Conservation (phyloP, 495 filamentous ascomycete species). For the Neurospora sp. region DNA sequence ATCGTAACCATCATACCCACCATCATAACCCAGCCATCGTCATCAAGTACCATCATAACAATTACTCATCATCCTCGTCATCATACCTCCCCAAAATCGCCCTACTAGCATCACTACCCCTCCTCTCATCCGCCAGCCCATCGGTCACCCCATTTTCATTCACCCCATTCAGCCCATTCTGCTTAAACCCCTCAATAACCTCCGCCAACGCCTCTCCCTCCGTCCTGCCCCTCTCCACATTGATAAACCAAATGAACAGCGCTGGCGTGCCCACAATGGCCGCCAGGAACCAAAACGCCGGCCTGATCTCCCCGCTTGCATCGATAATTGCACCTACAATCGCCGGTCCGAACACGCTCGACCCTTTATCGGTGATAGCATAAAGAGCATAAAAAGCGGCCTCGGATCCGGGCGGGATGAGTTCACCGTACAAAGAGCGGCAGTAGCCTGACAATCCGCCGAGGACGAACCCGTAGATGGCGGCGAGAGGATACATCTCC, state of each 20-base stretch:
- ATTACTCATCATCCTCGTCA: conserved; percentile 14
- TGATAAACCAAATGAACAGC: conserved; percentile 72
- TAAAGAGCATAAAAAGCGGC: conserved; percentile 95
- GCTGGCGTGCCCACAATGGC: conserved; percentile 71
- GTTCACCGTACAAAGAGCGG: conserved; percentile 80
- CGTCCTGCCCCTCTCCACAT: conserved; percentile 78
- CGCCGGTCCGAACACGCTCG: conserved; percentile 83
- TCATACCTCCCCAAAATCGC: conserved; percentile 27
- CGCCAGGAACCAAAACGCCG: conserved; percentile 88
- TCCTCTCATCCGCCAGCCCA: conserved; percentile 1
- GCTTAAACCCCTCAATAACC: conserved; percentile 50
- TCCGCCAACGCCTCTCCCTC: conserved; percentile 65
- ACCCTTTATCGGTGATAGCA: conserved; percentile 96
- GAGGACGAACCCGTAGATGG: conserved; percentile 86
- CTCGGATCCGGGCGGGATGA: conserved; percentile 88
- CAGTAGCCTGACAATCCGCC: conserved; percentile 92
- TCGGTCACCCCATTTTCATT: neutral
- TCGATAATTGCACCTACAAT: conserved; percentile 92
- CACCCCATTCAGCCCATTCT: neutral
- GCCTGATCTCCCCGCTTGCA: conserved; percentile 77
- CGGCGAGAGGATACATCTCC: conserved; percentile 94
- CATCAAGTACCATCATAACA: neutral
- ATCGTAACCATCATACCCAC: neutral
- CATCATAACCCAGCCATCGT: too few species aligned
- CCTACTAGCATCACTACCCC: conserved; percentile 16